phyloP scores from a whole-genome alignment of 805 yeast species.

The Candida krabiensis region DNA sequence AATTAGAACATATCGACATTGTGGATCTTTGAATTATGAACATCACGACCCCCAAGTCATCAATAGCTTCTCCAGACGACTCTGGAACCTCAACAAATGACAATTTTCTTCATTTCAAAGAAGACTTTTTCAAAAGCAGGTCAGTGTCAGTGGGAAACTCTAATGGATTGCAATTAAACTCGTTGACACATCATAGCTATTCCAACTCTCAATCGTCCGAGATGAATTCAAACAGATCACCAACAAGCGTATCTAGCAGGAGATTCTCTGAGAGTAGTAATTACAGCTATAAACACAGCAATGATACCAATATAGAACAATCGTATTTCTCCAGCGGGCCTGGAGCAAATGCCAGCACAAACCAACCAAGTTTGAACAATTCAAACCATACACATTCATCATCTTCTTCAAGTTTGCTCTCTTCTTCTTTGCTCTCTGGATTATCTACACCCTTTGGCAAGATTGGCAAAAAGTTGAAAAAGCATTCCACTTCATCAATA shows the following conservation, averaged over 20 bases:
- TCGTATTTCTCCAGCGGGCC: slow-evolving; percentile 1
- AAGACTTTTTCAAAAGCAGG: slow-evolving; percentile 18
- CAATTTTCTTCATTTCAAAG: slow-evolving; percentile 20
- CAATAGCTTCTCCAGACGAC: too few species aligned
- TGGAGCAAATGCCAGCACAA: not conserved
- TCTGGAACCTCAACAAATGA: too few species aligned
- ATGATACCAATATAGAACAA: slow-evolving; percentile 1
- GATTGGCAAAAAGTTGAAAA: slow-evolving; percentile 14
- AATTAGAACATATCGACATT: too few species aligned
- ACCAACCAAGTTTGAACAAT: not conserved
- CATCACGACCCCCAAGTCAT: too few species aligned
- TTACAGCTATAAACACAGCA: slow-evolving; percentile 5
- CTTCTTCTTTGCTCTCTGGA: slow-evolving; percentile 6
- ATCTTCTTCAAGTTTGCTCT: slow-evolving; percentile 8
- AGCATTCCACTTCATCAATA: slow-evolving; percentile 11
- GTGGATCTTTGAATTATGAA: too few species aligned
- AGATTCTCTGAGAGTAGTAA: slow-evolving; percentile 9
- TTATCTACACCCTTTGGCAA: slow-evolving; percentile 15
- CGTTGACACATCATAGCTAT: not conserved
- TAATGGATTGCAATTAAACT: slow-evolving; percentile 1
- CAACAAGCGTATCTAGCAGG: slow-evolving; percentile 7
- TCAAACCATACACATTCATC: slow-evolving; percentile 5
- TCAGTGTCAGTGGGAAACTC: slow-evolving; percentile 14
- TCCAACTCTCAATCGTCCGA: slow-evolving; percentile 5
- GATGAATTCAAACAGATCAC: slow-evolving; percentile 10